Evolutionary conservation across 2,329 filamentous ascomycete species (phyloP).

Genomic region (Fusarium pseudonygamai): DNA sequence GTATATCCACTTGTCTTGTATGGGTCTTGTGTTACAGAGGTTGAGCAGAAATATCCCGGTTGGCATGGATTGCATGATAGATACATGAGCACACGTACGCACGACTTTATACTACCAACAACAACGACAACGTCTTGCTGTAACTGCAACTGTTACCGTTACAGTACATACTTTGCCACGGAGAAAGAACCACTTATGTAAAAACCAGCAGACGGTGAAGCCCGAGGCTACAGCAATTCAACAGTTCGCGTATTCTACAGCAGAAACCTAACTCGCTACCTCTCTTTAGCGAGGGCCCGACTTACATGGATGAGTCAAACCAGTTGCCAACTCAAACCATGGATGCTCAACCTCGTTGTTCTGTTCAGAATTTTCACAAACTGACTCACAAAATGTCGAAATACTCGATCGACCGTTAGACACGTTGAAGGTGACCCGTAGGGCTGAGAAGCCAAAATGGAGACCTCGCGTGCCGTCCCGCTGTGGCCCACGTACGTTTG

Average conservation of each 20-base stretch:
- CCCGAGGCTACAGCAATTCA: constrained; percentile 3
- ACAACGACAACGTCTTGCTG: not conserved
- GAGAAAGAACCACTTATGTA: constrained; percentile 12
- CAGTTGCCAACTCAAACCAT: constrained; percentile 8
- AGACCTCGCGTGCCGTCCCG: constrained; percentile 15
- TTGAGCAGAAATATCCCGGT: not conserved
- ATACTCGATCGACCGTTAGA: not conserved
- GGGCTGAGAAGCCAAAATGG: constrained; percentile 18
- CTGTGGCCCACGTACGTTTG: constrained; percentile 17
- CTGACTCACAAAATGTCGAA: not conserved
- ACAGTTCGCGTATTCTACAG: not conserved
- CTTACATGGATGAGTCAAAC: constrained; percentile 15
- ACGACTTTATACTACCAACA: not conserved
- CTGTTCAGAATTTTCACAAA: not conserved
- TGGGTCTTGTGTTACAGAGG: not conserved
- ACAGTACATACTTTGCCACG: not conserved
- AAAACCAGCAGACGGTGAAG: constrained; percentile 14
- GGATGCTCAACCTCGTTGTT: not conserved
- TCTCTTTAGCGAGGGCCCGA: not conserved
- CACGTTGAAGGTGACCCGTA: constrained; percentile 12
- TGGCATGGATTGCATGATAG: not conserved
- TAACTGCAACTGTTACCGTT: not conserved
- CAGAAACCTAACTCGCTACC: not conserved
- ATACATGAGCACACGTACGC: not conserved
- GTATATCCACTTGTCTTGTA: constrained; percentile 4